These are phyloP conservation scores for Tetraselmis chui DNA, from an alignment of 139 green algal genomes.

Conservation along the genomic window DNA sequence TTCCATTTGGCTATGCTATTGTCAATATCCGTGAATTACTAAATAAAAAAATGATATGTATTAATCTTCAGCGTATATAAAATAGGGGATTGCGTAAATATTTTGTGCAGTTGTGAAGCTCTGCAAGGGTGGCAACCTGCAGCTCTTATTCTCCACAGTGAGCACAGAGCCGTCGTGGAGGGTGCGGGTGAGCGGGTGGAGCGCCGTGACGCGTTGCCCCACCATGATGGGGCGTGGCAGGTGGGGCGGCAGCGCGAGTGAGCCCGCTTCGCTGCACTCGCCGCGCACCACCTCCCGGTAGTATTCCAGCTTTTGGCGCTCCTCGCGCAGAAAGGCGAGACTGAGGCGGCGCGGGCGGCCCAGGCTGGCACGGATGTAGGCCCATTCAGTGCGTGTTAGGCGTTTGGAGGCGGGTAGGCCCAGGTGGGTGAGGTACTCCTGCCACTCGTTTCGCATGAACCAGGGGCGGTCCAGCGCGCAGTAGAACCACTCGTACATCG, in stretches of 20 bases:
- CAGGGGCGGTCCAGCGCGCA: constrained; percentile 66
- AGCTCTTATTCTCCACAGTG: constrained; percentile 60
- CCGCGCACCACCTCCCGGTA: constrained; percentile 44
- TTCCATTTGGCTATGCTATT: too few relatives aligned
- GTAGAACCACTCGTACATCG: constrained; percentile 62
- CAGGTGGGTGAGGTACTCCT: constrained; percentile 24
- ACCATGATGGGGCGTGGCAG: constrained; percentile 65
- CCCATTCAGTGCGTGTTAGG: constrained; percentile 35
- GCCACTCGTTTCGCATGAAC: constrained; percentile 56
- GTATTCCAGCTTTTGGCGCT: constrained; percentile 44
- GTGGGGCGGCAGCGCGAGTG: constrained; percentile 26
- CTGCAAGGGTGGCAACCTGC: constrained; percentile 33
- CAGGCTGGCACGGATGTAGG: constrained; percentile 31
- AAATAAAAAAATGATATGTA: too few relatives aligned
- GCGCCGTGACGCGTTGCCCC: constrained; percentile 70
- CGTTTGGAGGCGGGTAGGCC: constrained; percentile 15
- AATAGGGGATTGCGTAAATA: background rate
- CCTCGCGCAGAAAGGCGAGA: constrained; percentile 58
- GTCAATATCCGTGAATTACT: too few relatives aligned
- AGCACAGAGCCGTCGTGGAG: constrained; percentile 80
- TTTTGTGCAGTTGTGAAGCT: background rate
- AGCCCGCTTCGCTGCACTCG: constrained; percentile 33
- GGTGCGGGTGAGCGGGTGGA: constrained; percentile 66
- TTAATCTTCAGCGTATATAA: too few relatives aligned
- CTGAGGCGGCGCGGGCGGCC: constrained; percentile 62